Base-by-base conservation (phyloP, 148 eudicot genomes). In the Pouteria glomerata region DNA sequence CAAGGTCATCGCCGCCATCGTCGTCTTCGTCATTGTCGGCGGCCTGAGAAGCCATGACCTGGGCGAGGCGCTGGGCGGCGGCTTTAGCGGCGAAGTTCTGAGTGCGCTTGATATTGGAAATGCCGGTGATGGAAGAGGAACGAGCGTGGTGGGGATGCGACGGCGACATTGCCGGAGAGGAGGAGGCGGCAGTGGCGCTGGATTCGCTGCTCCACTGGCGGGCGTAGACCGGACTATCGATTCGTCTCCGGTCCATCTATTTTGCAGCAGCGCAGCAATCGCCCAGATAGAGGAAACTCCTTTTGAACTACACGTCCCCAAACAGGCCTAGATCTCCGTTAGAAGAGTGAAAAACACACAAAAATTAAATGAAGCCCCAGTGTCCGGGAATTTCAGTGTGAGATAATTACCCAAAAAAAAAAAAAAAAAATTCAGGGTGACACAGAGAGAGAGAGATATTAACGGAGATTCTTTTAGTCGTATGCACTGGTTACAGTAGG, bases 11-110 rank as follows among this genome's bases (percentile, higher is more conserved):
- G 11, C 73, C 83, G 15, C 52, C 82, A 1, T 87, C 89, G 1
- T 89, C 95, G 14, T 89, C 88, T 11, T 80, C 83, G 47, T 78
- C 81, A 55, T 72, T 86, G 57, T 72, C 80, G 35, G 87, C 82
- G 37, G 88, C 71, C 24, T 85, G 92, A 45, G 96, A 86, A 37
- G 97, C 97, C 97, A 89, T 92, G 77, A 90, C 97, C 68, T 86
- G 89, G 71, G 97, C 97, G 7, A 92, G 89, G 4, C 97, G 85
- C 71, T 89, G 96, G 29, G 97, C 96, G 27, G 97, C 97, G 21
- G 97, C 97, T 39, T 85, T 81, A 39, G 97, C 96, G 18, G 97
- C 97, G 68, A 81, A 79, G 82, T 88, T 89, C 83, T 92, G 92
- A 81, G 84, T 86, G 35, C 96, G 88, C 84, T 86, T 88, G 63